Base-by-base conservation (phyloP, 306 rosid species). In the Cucumis cinereus region DNA sequence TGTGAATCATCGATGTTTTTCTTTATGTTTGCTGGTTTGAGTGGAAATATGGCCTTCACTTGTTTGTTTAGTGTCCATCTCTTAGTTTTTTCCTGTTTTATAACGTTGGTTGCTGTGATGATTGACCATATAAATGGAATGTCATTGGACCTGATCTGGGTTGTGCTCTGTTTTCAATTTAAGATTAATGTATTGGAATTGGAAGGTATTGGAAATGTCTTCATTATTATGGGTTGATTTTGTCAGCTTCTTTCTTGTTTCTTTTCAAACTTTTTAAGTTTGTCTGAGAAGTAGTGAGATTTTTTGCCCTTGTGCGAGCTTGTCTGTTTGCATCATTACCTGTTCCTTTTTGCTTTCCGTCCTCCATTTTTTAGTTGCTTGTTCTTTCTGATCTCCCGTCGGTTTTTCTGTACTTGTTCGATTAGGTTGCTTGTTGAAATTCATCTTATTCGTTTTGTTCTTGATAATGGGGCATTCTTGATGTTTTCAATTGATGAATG, bases 161-260 rank as follows among this genome's bases (percentile, higher is more conserved):
- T 9, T 72, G 24, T 72, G 75, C 75, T 72, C 76, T 72, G 76
- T 72, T 72, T 50, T 49, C 24, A 70, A 47, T 70, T 70, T 9
- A 70, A 70, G 75, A 47, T 47, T 3, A 15, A 19, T 47, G 54
- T 69, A 13, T 23, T 49, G 23, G 14, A 71, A 26, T 71, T 53
- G 20, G 36, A 70, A 24, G 57, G 15, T 7, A 23, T 22, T 24
- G 57, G 22, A 7, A 41, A 20, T 20, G 10, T 20, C 36, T 43
- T 12, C 20, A 68, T 24, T 41, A 22, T 68, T 41, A 68, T 22
- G 54, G 10, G 50, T 41, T 70, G 23, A 70, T 70, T 43, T 70
- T 47, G 75, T 70, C 41, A 17, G 75, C 19, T 66, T 7, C 10
- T 66, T 20, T 67, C 30, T 63, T 63, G 45, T 43, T 63, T 63